Conservation (phyloP, 257 asterid genomes). For the Solanum pennellii region DNA sequence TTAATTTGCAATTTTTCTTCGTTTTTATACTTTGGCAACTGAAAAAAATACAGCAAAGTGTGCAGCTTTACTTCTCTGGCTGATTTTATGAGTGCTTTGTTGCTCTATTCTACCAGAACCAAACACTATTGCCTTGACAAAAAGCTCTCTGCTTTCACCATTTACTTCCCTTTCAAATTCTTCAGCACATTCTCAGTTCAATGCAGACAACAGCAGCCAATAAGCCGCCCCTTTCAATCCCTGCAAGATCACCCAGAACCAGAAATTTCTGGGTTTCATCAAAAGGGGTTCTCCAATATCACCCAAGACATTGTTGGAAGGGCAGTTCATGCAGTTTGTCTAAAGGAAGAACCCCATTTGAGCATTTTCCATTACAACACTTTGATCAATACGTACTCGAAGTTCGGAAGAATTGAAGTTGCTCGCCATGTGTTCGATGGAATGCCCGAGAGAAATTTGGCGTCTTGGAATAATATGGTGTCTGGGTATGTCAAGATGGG, state of each 20-base stretch:
- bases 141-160: slow-evolving; percentile 26
- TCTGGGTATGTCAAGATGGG: slow-evolving; percentile 60
- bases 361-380: slow-evolving; percentile 57
- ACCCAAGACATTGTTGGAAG: slow-evolving; percentile 36
- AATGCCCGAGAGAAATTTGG: slow-evolving; percentile 54
- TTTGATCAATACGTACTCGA: slow-evolving; percentile 45
- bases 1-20: not conserved
- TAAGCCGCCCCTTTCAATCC: slow-evolving; percentile 16
- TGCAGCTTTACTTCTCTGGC: not conserved
- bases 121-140: not conserved
- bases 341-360: slow-evolving; percentile 33
- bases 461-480: slow-evolving; percentile 83
- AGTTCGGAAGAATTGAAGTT: slow-evolving; percentile 24
- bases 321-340: slow-evolving; percentile 42
- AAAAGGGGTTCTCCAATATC: slow-evolving; percentile 64
- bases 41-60: not conserved
- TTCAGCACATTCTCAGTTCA: slow-evolving; percentile 17
- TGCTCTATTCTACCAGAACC: not conserved
- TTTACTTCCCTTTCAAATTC: slow-evolving; percentile 23
- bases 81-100: not conserved
- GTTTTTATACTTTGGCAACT: not conserved
- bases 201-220: slow-evolving; percentile 31
- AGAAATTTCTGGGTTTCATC: slow-evolving; percentile 47
- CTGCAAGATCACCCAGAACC: slow-evolving; percentile 33
- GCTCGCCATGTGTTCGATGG: slow-evolving; percentile 60